Conservation (phyloP, 2,329 filamentous ascomycete species). For the Penicillium verrucosum region DNA sequence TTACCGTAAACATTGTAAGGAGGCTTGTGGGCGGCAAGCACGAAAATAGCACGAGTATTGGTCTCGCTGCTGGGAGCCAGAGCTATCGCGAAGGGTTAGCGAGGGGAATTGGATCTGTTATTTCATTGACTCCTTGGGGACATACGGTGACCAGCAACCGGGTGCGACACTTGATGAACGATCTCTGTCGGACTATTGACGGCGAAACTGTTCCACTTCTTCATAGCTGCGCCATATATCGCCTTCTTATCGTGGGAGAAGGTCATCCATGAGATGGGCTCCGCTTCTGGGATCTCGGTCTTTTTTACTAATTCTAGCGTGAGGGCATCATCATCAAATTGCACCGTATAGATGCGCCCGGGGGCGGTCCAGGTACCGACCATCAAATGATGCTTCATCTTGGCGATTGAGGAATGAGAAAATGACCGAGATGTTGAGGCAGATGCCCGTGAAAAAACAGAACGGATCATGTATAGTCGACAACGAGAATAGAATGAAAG, state of each 20-base stretch:
- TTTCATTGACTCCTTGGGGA: not conserved
- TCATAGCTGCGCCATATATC: constrained; percentile 88
- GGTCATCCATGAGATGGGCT: constrained; percentile 92
- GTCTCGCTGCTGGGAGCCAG: constrained; percentile 66
- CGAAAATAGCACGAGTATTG: constrained; percentile 85
- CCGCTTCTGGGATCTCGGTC: constrained; percentile 74
- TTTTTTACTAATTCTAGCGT: constrained; percentile 73
- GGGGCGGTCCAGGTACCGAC: constrained; percentile 88
- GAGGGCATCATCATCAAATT: constrained; percentile 78
- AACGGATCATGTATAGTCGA: constrained; percentile 15
- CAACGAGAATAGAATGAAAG: constrained; percentile 12
- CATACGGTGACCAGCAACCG: constrained; percentile 71
- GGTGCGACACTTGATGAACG: constrained; percentile 68
- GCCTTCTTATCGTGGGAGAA: constrained; percentile 82
- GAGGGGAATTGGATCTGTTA: not conserved
- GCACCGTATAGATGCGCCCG: constrained; percentile 83
- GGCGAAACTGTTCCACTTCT: constrained; percentile 83
- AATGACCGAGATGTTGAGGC: constrained; percentile 12
- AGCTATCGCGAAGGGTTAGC: constrained; percentile 46
- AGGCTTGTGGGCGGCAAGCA: constrained; percentile 72
- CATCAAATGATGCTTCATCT: constrained; percentile 87
- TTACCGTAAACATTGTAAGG: constrained; percentile 85
- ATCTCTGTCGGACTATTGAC: constrained; percentile 75
- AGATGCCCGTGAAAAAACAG: constrained; percentile 4
- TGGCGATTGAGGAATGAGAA: constrained; percentile 24